phyloP scores from a whole-genome alignment of 208 protist species.

The Novymonas esmeraldas region DNA sequence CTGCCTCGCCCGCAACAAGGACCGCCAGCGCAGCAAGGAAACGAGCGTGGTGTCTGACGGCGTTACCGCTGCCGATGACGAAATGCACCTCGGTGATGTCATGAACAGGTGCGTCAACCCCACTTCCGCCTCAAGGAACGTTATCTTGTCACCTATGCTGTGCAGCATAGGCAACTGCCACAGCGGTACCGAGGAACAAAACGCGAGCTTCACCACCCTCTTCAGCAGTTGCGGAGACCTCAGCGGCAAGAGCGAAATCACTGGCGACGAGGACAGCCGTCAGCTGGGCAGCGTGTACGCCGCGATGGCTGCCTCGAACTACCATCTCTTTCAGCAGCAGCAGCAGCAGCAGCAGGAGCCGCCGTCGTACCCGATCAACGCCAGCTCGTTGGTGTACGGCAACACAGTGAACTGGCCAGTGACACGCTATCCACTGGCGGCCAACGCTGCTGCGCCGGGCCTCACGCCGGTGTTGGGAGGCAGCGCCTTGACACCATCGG shows the following conservation, averaged over 20 bases:
- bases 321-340: slow-evolving; percentile 1
- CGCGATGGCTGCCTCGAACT: neutral
- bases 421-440: neutral
- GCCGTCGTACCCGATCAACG: slow-evolving; percentile 9
- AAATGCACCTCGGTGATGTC: neutral
- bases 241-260: slow-evolving; percentile 17
- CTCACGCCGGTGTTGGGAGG: slow-evolving; percentile 3
- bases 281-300: slow-evolving; percentile 1
- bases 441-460: neutral
- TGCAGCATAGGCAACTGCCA: neutral
- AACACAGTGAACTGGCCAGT: slow-evolving; percentile 7
- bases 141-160: slow-evolving; percentile 7
- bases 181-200: slow-evolving; percentile 2
- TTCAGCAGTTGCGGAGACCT: slow-evolving; percentile 14
- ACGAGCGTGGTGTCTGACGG: neutral
- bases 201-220: slow-evolving; percentile 12
- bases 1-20: slow-evolving; percentile 28
- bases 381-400: slow-evolving; percentile 5
- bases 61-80: neutral
- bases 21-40: slow-evolving; percentile 16
- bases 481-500: neutral
- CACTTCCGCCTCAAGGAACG: neutral
- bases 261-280: slow-evolving; percentile 17
- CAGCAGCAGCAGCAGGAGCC: slow-evolving; percentile 14
- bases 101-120: neutral